phyloP scores from a whole-genome alignment of 768 basidiomycete genomes.

The Leucocoprinus sp. region DNA sequence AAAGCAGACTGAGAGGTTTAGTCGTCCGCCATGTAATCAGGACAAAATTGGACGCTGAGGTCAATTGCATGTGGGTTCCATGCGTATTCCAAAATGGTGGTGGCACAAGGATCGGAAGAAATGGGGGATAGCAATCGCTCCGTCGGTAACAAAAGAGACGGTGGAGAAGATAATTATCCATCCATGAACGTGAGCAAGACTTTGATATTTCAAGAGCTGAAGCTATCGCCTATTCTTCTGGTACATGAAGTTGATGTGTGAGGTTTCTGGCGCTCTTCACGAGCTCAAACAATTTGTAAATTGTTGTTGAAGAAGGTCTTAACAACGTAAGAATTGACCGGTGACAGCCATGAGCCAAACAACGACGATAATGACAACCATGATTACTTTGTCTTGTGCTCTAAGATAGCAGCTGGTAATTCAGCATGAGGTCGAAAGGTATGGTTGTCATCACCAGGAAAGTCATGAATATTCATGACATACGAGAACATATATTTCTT shows the following conservation, averaged over 20 bases:
- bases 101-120: conserved; percentile 39
- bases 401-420: conserved; percentile 36
- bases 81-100: conserved; percentile 30
- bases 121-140: conserved; percentile 48
- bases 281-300: conserved; percentile 28
- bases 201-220: not conserved
- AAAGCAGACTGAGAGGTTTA: conserved; percentile 56
- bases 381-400: conserved; percentile 37
- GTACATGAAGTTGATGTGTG: conserved; percentile 31
- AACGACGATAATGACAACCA: conserved; percentile 40
- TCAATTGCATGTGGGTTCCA: conserved; percentile 60
- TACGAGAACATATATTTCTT: conserved; percentile 59
- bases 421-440: conserved; percentile 31
- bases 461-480: conserved; percentile 65
- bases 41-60: conserved; percentile 66
- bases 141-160: conserved; percentile 69
- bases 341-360: conserved; percentile 61
- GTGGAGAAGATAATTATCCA: conserved; percentile 71
- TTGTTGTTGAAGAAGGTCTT: not conserved
- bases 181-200: conserved; percentile 22
- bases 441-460: conserved; percentile 54
- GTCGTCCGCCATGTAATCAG: conserved; percentile 60
- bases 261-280: conserved; percentile 58
- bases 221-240: conserved; percentile 37
- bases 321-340: conserved; percentile 53